phyloP scores from a whole-genome alignment of 768 basidiomycete species.

The Hypsizygus marmoreus region DNA sequence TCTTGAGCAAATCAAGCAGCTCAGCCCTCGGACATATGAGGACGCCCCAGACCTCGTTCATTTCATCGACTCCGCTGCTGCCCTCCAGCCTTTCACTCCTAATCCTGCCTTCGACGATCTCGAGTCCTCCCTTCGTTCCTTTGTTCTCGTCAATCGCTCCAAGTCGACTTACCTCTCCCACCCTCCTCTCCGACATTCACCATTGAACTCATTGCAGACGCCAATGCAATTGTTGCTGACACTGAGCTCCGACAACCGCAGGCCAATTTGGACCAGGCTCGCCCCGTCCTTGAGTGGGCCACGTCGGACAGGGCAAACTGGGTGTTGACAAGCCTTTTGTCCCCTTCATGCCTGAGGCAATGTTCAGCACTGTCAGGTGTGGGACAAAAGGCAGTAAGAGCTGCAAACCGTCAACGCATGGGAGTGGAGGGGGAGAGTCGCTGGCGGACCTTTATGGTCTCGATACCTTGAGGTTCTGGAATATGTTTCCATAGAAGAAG shows the following conservation, averaged over 20 bases:
- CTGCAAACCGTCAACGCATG: constrained; percentile 35
- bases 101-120: constrained; percentile 83
- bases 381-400: constrained; percentile 42
- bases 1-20: constrained; percentile 89
- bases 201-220: constrained; percentile 83
- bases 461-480: constrained; percentile 95
- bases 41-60: constrained; percentile 94
- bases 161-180: constrained; percentile 93
- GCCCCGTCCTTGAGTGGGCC: constrained; percentile 86
- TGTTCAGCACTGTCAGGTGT: constrained; percentile 73
- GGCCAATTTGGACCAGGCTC: constrained; percentile 63
- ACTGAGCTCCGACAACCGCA: constrained; percentile 73
- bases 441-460: constrained; percentile 80
- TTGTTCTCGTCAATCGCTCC: constrained; percentile 94
- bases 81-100: constrained; percentile 64
- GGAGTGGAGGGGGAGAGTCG: constrained; percentile 55
- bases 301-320: constrained; percentile 74
- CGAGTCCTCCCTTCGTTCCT: constrained; percentile 87
- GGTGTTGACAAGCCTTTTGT: constrained; percentile 50
- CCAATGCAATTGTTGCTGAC: constrained; percentile 85
- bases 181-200: constrained; percentile 86
- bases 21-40: constrained; percentile 91
- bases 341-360: constrained; percentile 92
- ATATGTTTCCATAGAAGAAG: constrained; percentile 85
- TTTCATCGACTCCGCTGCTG: constrained; percentile 91